These are phyloP conservation scores for Abortiporus biennis DNA, from an alignment of 1,284 basidiomycete genomes.

Conservation along the genomic window DNA sequence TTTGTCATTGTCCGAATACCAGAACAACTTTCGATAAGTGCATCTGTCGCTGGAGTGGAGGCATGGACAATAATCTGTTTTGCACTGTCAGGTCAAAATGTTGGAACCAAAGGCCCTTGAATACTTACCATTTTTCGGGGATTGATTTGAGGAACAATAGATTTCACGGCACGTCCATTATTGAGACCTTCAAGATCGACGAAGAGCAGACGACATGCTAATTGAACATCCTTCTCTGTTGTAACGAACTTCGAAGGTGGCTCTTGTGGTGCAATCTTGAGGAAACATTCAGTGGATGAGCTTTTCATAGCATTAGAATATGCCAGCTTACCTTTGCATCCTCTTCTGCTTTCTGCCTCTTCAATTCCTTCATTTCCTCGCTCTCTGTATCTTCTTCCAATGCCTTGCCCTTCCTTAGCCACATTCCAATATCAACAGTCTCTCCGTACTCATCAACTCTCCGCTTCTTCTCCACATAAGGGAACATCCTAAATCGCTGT, in stretches of 20 bases:
- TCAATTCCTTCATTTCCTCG: slow-evolving; percentile 74
- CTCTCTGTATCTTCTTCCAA: slow-evolving; percentile 85
- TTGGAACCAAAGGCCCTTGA: background rate
- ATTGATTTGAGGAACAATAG: slow-evolving; percentile 93
- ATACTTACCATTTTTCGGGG: slow-evolving; percentile 82
- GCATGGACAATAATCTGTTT: slow-evolving; percentile 87
- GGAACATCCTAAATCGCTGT: slow-evolving; percentile 94
- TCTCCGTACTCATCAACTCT: slow-evolving; percentile 96
- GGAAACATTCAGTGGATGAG: slow-evolving; percentile 2
- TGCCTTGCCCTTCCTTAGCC: slow-evolving; percentile 84
- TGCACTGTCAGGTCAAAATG: background rate
- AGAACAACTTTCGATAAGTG: slow-evolving; percentile 74
- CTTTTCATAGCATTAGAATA: background rate
- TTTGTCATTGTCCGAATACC: slow-evolving; percentile 84
- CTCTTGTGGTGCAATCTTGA: slow-evolving; percentile 72
- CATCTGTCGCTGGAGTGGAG: slow-evolving; percentile 54
- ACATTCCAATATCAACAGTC: slow-evolving; percentile 89
- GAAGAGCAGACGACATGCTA: slow-evolving; percentile 83
- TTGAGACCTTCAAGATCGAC: slow-evolving; percentile 96
- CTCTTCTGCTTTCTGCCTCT: slow-evolving; percentile 70
- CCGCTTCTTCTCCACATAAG: slow-evolving; percentile 89
- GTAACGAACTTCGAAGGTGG: slow-evolving; percentile 90
- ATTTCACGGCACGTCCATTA: slow-evolving; percentile 95
- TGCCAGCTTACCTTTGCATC: slow-evolving; percentile 60
- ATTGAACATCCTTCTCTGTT: slow-evolving; percentile 66